Evolutionary conservation across 2,329 filamentous ascomycete species (phyloP), one percentile per base, ranked within the genome.

Genomic region (Eutypella sp.): DNA sequence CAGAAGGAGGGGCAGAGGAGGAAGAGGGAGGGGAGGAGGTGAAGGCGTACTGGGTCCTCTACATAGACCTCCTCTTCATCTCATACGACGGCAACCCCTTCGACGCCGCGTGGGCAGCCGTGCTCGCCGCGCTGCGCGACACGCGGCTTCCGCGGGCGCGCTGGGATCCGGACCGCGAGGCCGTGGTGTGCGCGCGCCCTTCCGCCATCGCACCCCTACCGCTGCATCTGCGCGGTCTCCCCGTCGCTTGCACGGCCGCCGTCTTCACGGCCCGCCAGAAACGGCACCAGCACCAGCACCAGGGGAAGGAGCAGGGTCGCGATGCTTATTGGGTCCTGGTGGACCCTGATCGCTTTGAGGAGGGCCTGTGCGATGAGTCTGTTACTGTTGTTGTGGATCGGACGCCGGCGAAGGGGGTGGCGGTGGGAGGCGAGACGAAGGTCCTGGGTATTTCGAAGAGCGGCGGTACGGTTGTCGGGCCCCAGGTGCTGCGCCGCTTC

Each of bases 51-150:
- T 99, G 92, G 93, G 84, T 88, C 9, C 80, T 99, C 18, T 96
- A 96, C 67, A 87, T 99, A 54, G 92, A 97, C 62, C 76, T 96
- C n/a, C 79, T 96, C 61, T 93, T 96, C 68, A 85, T 99, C 55
- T 95, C 89, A 0, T 82, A 96, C 41, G 91, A 96, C 53, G 92
- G 92, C 5, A 95, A 93, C 59, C 81, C 89, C 2, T 91, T 97
- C 54, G 92, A 99, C 60, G 87, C 89, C 1, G 89, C 89, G 0
- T 97, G 92, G 91, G 79, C 85, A 1, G 84, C 89, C 11, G 76
- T 95, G 0, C 66, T 96, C 19, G 88, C 91, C 8, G 92, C 93
- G 6, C 70, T 99, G 48, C 75, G 74, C 44, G 81, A 93, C 64
- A 92, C 89, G 4, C 80, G 76, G 47, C 70, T 99, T 10, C 93